phyloP scores from a whole-genome alignment of 805 yeast species.

The Suhomyces emberorum region DNA sequence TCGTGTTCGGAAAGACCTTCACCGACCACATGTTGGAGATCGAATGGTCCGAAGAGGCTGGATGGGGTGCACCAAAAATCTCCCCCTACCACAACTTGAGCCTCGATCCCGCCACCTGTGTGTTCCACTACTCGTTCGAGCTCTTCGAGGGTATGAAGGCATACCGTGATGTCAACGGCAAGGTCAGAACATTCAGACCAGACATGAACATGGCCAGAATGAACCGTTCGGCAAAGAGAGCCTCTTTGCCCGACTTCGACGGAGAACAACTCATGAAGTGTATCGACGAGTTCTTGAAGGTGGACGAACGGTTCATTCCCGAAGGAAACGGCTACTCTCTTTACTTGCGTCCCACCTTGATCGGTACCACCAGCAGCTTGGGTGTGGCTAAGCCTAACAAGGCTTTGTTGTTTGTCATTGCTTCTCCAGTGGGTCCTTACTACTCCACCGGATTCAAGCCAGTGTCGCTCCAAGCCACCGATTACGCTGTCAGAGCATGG shows the following conservation, averaged over 20 bases:
- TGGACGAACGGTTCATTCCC: conserved; percentile 24
- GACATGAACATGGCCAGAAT: conserved; percentile 26
- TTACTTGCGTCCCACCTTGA: conserved; percentile 28
- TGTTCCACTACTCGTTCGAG: conserved; percentile 29
- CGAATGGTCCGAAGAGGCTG: conserved; percentile 25
- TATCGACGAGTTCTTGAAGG: conserved; percentile 19
- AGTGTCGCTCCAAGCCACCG: conserved; percentile 89
- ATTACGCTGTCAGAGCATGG: conserved; percentile 97
- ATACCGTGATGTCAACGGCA: conserved; percentile 20
- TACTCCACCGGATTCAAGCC: conserved; percentile 94
- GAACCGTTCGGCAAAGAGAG: conserved; percentile 24
- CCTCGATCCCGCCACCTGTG: conserved; percentile 25
- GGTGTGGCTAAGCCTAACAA: conserved; percentile 22
- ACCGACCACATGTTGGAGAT: conserved; percentile 29
- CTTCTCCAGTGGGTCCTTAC: conserved; percentile 30
- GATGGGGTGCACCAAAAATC: conserved; percentile 27
- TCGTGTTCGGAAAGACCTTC: conserved; percentile 26
- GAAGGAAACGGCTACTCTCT: conserved; percentile 25
- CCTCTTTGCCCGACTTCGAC: conserved; percentile 26
- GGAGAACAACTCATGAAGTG: conserved; percentile 24
- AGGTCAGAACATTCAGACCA: conserved; percentile 25
- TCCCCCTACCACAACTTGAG: conserved; percentile 25
- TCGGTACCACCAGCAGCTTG: conserved; percentile 23
- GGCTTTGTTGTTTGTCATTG: conserved; percentile 24
- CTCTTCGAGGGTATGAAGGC: conserved; percentile 32